Evolutionary conservation across 1,284 basidiomycete genomes (phyloP), one percentile per base, ranked within the genome.

Genomic region (Cutaneotrichosporon mucoides): DNA sequence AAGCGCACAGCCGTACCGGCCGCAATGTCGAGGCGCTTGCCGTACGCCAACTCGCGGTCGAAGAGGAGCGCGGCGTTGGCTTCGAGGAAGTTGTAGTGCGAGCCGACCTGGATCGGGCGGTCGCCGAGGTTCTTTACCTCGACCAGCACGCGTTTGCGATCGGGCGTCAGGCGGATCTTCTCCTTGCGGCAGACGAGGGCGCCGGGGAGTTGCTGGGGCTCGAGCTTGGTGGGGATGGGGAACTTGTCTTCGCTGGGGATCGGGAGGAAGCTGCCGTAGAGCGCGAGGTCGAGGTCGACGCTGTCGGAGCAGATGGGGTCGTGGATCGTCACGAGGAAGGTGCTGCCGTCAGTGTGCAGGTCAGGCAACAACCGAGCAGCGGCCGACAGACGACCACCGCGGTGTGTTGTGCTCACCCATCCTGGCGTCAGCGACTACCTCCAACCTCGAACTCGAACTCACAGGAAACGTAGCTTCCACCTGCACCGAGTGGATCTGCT

Each of bases 1-100:
- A 99, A 99, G 15, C 96, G 86, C 5, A 97, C 89, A 1, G 96
- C 94, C 0, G 93, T 98, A 3, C 78, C 95, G 0, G 96, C 88
- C 0, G 93, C 81, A 53, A 98, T 94, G 75, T 99, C 92, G 3
- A 99, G 85, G 47, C 73, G 73, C 69, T 85, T 92, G 4, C 90
- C 90, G 61, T 94, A 88, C 0, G 92, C 85, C 56, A 85, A 82
- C 2, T 79, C 79, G 12, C 96, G 86, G 77, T 97, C 92, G 69
- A 99, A 98, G 2, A 81, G 80, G 6, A 99, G 83, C 0, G 84
- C 81, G 1, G 85, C 79, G 78, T 99, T 99, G 12, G 89, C 89
- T 79, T 98, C 94, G 65, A 89, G 83, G 79, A 99, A 96, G 60
- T 87, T 89, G 75, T 93, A 99, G 75, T 99, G 92, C 2, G 92